Conservation (phyloP, 768 basidiomycete genomes). For the Macrolepiota fuliginosa region DNA sequence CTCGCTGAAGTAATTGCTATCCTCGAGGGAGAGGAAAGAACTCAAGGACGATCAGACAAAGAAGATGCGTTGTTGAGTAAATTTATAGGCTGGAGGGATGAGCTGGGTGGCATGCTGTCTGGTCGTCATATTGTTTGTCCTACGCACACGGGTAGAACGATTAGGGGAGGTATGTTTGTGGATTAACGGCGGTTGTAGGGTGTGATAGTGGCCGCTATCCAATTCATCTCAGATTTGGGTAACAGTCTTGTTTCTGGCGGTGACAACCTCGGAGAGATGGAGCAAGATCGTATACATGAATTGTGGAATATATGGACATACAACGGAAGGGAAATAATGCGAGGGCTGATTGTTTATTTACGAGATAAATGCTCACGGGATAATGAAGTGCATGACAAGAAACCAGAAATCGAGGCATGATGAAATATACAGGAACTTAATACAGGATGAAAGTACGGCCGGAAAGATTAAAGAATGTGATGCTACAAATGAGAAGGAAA, state of each 20-base stretch:
- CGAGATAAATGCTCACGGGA: background rate
- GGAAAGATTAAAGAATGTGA: no score
- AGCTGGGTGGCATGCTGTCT: constrained; percentile 29
- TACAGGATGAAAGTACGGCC: background rate
- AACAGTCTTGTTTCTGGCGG: no score
- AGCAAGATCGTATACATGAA: no score
- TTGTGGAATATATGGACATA: no score
- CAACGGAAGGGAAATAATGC: background rate
- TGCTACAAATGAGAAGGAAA: background rate
- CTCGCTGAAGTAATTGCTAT: constrained; percentile 40
- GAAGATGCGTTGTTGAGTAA: constrained; percentile 35
- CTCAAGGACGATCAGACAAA: constrained; percentile 30
- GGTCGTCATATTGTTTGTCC: constrained; percentile 8
- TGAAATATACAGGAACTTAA: no score
- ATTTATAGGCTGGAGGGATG: constrained; percentile 40
- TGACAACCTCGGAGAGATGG: no score
- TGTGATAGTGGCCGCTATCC: no score
- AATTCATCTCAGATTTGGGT: no score
- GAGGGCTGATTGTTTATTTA: background rate
- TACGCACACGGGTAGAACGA: constrained; percentile 14
- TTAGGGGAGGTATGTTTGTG: constrained; percentile 32
- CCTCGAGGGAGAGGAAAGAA: constrained; percentile 40
- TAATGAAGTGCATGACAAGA: background rate
- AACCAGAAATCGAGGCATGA: no score
- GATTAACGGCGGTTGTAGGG: constrained; percentile 22